Evolutionary conservation across 2,329 filamentous ascomycete genomes (phyloP).

Genomic region (Pestalotiopsis sp.): DNA sequence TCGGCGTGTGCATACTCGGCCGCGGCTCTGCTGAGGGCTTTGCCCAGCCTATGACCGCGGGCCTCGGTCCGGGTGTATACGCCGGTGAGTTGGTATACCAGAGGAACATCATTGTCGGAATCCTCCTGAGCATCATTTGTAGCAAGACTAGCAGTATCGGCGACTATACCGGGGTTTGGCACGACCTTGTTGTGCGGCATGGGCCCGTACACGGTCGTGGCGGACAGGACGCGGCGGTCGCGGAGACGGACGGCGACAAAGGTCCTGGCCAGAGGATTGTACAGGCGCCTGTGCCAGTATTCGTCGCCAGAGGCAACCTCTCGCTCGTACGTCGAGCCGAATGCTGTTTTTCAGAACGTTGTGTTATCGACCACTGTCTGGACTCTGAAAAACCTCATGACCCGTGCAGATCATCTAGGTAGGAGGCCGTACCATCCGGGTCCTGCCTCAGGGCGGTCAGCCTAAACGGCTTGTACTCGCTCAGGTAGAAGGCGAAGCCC

Average conservation of each 20-base stretch:
- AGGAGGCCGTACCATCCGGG: conserved; percentile 1
- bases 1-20: conserved; percentile 25
- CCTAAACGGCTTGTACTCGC: conserved; percentile 32
- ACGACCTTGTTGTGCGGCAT: conserved; percentile 23
- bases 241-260: conserved; percentile 31
- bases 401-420: not conserved
- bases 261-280: conserved; percentile 35
- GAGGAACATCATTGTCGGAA: conserved; percentile 1
- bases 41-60: conserved; percentile 37
- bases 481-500: conserved; percentile 30
- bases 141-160: not conserved
- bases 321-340: conserved; percentile 39
- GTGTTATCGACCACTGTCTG: not conserved
- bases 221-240: conserved; percentile 30
- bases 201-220: conserved; percentile 34
- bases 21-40: conserved; percentile 31
- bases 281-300: conserved; percentile 37
- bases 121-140: not conserved
- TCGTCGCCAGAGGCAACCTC: conserved; percentile 37
- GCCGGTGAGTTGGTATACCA: conserved; percentile 36
- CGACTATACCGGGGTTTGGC: conserved; percentile 22
- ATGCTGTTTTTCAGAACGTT: conserved; percentile 28
- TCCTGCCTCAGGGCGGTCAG: conserved; percentile 29
- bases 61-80: conserved; percentile 40
- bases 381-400: not conserved